Evolutionary conservation across 805 yeast species (phyloP).

Genomic region (Ogataea populi-albae): DNA sequence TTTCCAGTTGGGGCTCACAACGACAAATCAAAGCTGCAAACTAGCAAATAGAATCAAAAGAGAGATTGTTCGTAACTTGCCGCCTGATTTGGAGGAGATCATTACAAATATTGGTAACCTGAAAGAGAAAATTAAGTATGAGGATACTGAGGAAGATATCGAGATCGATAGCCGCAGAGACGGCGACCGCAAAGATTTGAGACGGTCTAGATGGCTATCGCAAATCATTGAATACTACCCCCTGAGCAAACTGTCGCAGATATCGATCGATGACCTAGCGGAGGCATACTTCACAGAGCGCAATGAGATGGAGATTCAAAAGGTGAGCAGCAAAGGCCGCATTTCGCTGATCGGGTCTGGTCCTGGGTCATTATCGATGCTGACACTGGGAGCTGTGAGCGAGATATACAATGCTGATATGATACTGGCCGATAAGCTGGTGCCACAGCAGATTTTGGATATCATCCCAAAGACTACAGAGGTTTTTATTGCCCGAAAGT

Average conservation of each 20-base stretch:
- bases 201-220: conserved; percentile 78
- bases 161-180: conserved; percentile 45
- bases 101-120: conserved; percentile 69
- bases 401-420: conserved; percentile 81
- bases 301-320: not conserved
- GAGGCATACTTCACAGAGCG: conserved; percentile 17
- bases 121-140: conserved; percentile 51
- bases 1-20: conserved; percentile 79
- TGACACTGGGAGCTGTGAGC: conserved; percentile 81
- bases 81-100: conserved; percentile 64
- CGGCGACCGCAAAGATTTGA: conserved; percentile 44
- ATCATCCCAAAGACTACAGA: conserved; percentile 76
- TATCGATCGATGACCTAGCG: conserved; percentile 59
- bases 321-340: conserved; percentile 39
- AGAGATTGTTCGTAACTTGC: conserved; percentile 63
- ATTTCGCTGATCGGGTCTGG: conserved; percentile 92
- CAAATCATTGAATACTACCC: conserved; percentile 93
- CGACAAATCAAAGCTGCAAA: conserved; percentile 87
- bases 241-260: conserved; percentile 53
- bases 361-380: conserved; percentile 80
- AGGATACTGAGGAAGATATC: conserved; percentile 41
- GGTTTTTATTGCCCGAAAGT: conserved; percentile 83
- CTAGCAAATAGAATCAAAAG: conserved; percentile 77
- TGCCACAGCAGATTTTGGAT: conserved; percentile 82
- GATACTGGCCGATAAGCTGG: conserved; percentile 85